Percentiles rank a stretch among this genome's conserved stretches.
Evolutionary conservation across 495 filamentous ascomycete species (phyloP).

Genomic region (Penicillium lividum): DNA sequence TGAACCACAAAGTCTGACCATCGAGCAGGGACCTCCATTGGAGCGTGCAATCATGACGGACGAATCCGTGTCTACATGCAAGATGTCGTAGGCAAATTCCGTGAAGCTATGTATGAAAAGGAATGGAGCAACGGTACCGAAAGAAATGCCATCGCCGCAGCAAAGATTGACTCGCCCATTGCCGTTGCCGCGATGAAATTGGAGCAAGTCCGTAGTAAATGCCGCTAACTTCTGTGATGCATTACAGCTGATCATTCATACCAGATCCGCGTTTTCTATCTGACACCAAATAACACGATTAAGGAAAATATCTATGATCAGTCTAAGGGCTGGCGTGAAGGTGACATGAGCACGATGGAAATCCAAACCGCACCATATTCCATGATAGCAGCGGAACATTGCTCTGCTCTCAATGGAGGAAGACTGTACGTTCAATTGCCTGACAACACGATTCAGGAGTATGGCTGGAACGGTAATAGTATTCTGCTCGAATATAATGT

Average conservation of each 20-base stretch:
- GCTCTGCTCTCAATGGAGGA: slow-evolving; percentile 7
- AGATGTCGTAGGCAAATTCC: slow-evolving; percentile 15
- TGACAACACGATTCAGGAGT: slow-evolving; percentile 24
- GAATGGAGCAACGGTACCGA: slow-evolving; percentile 17
- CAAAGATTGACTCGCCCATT: slow-evolving; percentile 14
- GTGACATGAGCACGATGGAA: slow-evolving; percentile 5
- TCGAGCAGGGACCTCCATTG: slow-evolving; percentile 13
- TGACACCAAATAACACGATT: slow-evolving; percentile 14
- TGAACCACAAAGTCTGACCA: no score
- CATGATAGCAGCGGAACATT: not conserved
- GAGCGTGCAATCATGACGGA: slow-evolving; percentile 14
- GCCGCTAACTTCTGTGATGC: no score
- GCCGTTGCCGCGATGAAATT: slow-evolving; percentile 12
- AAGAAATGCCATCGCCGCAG: slow-evolving; percentile 12
- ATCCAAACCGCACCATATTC: slow-evolving; percentile 20
- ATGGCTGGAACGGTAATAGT: slow-evolving; percentile 11
- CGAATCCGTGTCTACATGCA: slow-evolving; percentile 22
- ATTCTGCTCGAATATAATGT: not conserved
- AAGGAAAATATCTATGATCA: slow-evolving; percentile 12
- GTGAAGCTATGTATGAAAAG: slow-evolving; percentile 13
- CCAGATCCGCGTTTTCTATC: slow-evolving; percentile 17
- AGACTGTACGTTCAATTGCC: slow-evolving; percentile 19
- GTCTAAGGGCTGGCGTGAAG: slow-evolving; percentile 16
- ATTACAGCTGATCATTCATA: no score
- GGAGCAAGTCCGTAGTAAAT: no score